Percentiles rank a stretch among this genome's conserved stretches.
Evolutionary conservation across 2,329 filamentous ascomycete genomes (phyloP).

Genomic region (Fusarium euwallaceae): DNA sequence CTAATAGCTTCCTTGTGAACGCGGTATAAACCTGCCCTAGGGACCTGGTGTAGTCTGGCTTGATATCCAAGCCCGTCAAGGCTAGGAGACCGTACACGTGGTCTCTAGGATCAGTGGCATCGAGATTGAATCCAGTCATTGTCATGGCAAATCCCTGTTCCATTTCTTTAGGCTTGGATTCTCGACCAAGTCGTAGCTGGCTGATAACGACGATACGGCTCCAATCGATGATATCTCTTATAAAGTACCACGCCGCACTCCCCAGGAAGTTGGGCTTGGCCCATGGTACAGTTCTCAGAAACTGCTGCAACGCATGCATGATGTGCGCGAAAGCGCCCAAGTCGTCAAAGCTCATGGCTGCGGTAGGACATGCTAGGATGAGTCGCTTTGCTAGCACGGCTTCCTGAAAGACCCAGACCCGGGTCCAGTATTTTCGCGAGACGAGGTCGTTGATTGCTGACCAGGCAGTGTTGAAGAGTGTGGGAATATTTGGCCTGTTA

Average conservation of each 20-base stretch:
- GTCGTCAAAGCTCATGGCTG: slow-evolving; percentile 5
- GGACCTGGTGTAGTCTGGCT: neutral
- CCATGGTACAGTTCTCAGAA: neutral
- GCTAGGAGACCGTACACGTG: neutral
- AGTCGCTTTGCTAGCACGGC: slow-evolving; percentile 1
- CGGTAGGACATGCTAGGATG: slow-evolving; percentile 1
- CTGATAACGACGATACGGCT: neutral
- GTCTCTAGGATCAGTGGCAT: neutral
- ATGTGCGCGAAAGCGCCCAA: neutral
- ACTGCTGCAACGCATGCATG: neutral
- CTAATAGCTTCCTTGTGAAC: neutral
- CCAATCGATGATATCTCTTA: slow-evolving; percentile 3
- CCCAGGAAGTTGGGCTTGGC: slow-evolving; percentile 1
- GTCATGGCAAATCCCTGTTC: neutral
- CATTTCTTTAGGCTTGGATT: neutral
- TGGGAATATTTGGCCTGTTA: neutral
- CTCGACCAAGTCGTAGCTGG: neutral
- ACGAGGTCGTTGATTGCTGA: slow-evolving; percentile 12
- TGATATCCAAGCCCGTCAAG: neutral
- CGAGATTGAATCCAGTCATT: neutral
- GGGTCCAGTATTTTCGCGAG: neutral
- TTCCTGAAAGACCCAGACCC: slow-evolving; percentile 10
- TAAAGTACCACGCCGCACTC: slow-evolving; percentile 5
- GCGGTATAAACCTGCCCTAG: neutral
- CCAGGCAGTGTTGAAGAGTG: neutral